Evolutionary conservation across 2,329 filamentous ascomycete species (phyloP), one percentile per base, ranked within the genome.

Genomic region (Alternaria triticimaculans): DNA sequence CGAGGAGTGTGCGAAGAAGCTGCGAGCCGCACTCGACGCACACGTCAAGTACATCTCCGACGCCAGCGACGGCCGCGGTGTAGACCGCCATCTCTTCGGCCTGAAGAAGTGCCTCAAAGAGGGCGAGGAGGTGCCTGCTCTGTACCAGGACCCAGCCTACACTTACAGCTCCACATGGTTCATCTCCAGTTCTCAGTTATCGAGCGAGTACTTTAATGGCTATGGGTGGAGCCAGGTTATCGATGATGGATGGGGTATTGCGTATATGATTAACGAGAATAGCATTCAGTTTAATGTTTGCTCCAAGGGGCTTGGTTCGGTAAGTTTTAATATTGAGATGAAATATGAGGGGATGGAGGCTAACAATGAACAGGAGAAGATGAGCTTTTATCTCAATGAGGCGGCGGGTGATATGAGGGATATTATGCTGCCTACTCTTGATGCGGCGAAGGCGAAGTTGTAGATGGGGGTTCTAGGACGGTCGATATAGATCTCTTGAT

Each of bases 261-360:
- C 96, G 43, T 99, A 99, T 81, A 99, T 99, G 96, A 98, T 99
- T 81, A 99, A 99, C 80, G 95, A 98, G 86, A 97, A 97, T 82
- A 97, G 93, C 81, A 87, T 99, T 68, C 96, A 98, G 87, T 98
- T 99, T 85, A 99, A 99, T 83, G 89, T 99, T 71, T 94, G 97
- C 69, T 96, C 92, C 80, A 99, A 98, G 87, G 90, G 92, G 61
- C 85, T 97, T 54, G 96, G 95, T 48, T 93, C 91, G 64, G 78
- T 80, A 78, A 72, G 77, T 78, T 5, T 2, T 25, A 1, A 21
- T 15, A 7, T 14, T 25, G 26, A 30, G 7, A n/a, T 37, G 33
- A 3, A 37, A 2, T n/a, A 37, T 37, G 33, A 5, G 23, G 28
- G 26, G 28, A 15, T 23, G 4, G 1, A 18, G 4, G 62, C 73